Evolutionary conservation across 2,329 filamentous ascomycete genomes (phyloP).

Genomic region (Furcasterigmium sp.): DNA sequence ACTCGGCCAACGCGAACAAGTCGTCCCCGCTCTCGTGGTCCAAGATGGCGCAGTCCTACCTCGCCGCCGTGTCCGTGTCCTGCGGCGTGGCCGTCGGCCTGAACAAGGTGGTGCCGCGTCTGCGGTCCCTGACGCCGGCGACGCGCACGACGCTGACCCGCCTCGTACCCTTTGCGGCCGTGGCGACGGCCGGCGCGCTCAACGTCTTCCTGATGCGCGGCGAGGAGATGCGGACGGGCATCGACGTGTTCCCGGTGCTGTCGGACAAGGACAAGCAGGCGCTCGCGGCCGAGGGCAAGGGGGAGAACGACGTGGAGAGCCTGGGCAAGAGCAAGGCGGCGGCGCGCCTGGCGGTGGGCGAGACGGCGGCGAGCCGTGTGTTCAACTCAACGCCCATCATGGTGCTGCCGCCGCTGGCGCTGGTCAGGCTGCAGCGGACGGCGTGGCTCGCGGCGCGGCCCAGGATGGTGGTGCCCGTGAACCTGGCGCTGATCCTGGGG

Average conservation of each 20-base stretch:
- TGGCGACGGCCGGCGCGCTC: constrained; percentile 82
- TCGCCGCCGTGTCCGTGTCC: constrained; percentile 84
- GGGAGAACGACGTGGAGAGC: constrained; percentile 60
- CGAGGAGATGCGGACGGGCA: constrained; percentile 89
- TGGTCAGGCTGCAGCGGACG: constrained; percentile 79
- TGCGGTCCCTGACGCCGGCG: constrained; percentile 69
- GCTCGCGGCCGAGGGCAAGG: constrained; percentile 50
- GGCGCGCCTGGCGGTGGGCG: constrained; percentile 81
- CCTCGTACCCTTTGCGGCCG: constrained; percentile 94
- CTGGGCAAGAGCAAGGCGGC: constrained; percentile 86
- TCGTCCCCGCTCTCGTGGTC: constrained; percentile 79
- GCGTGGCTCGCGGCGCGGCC: constrained; percentile 77
- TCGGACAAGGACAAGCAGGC: constrained; percentile 62
- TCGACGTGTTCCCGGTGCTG: constrained; percentile 84
- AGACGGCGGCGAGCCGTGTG: constrained; percentile 87
- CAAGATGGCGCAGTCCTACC: constrained; percentile 83
- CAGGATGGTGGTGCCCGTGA: constrained; percentile 72
- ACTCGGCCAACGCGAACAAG: constrained; percentile 97
- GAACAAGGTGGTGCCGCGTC: constrained; percentile 80
- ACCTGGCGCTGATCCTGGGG: constrained; percentile 78
- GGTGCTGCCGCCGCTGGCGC: constrained; percentile 83
- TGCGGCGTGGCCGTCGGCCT: constrained; percentile 91
- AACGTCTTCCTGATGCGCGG: constrained; percentile 98
- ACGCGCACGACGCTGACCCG: constrained; percentile 73
- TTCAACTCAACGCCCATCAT: constrained; percentile 96